Evolutionary conservation across 139 green algal species (phyloP), one percentile per base, ranked within the genome.

Genomic region (Chlorella sp.): DNA sequence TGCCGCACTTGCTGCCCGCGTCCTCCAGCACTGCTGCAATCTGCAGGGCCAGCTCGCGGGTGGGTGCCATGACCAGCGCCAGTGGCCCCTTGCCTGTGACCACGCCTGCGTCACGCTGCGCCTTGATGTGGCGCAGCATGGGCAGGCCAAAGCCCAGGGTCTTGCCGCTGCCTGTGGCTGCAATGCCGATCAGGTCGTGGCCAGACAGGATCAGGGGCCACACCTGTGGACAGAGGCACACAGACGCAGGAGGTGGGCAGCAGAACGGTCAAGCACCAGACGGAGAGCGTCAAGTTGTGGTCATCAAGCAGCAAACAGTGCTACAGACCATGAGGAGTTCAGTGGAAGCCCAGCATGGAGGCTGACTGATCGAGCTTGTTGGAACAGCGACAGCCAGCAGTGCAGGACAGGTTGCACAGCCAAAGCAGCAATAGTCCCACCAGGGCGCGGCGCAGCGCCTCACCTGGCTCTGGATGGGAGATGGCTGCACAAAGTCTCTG

Each of bases 1-100:
- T 69, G 36, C 81, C 77, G 67, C 79, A 88, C 67, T 78, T 36
- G 62, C 70, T 78, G 42, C 85, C 85, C 62, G 72, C 72, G 65
- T 89, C 65, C 61, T 85, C 32, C 49, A 82, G 32, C 3, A 75
- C 55, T n/a, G n/a, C 80, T 86, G 22, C 10, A 55, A 96, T 97
- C 82, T 98, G 93, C 62, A 89, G 69, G 35, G 88, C 91, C 68
- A 98, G 92, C 88, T 98, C 94, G 23, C 94, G 86, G 0, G 94
- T 98, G 26, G 94, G 94, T 29, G 94, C 88, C 73, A 97, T 85
- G 0, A 94, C 83, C 3, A 98, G 70, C 6, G 78, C 87, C 22
- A 80, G 74, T 0, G 91, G 91, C 4, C 85, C 85, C 62, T 85
- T 89, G 31, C 80, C 82, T 31, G 59, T 67, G 59, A 85, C 67